Evolutionary conservation across 805 yeast genomes (phyloP).

Genomic region (Phaffomyces antillensis): DNA sequence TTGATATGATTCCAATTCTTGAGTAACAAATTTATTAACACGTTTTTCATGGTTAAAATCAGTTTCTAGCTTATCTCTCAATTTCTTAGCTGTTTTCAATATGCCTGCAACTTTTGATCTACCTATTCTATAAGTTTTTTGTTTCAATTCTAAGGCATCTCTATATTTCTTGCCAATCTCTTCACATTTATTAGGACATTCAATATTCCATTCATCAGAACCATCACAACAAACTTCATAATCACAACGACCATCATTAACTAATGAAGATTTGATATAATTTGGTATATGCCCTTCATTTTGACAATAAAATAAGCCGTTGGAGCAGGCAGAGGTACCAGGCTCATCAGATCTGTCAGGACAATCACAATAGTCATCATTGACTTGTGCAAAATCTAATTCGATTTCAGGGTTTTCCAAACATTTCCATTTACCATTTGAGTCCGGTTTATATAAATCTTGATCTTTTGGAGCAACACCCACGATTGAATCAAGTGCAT

Average conservation of each 20-base stretch:
- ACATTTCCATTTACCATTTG: constrained; percentile 60
- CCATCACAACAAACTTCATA: constrained; percentile 91
- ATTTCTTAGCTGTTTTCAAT: constrained; percentile 16
- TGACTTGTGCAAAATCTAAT: constrained; percentile 55
- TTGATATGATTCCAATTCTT: constrained; percentile 5
- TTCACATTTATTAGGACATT: constrained; percentile 23
- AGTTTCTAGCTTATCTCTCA: constrained; percentile 23
- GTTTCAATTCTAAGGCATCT: constrained; percentile 1
- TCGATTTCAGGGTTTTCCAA: constrained; percentile 57
- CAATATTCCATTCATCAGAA: constrained; percentile 56
- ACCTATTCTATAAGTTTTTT: constrained; percentile 14
- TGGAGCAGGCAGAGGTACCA: constrained; percentile 78
- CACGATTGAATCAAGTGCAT: constrained; percentile 1
- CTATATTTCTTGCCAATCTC: constrained; percentile 22
- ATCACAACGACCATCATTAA: constrained; percentile 91
- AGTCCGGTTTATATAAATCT: constrained; percentile 43
- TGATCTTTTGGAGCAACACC: constrained; percentile 25
- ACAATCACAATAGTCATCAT: constrained; percentile 91
- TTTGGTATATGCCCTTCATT: constrained; percentile 65
- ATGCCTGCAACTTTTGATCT: constrained; percentile 13
- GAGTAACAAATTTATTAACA: constrained; percentile 4
- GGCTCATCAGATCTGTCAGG: constrained; percentile 98
- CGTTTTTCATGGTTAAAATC: constrained; percentile 15
- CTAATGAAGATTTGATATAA: constrained; percentile 56
- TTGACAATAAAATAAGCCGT: constrained; percentile 57